Base-by-base conservation (phyloP, 352 stramenopile genomes). In the Pythium plurisporium region DNA sequence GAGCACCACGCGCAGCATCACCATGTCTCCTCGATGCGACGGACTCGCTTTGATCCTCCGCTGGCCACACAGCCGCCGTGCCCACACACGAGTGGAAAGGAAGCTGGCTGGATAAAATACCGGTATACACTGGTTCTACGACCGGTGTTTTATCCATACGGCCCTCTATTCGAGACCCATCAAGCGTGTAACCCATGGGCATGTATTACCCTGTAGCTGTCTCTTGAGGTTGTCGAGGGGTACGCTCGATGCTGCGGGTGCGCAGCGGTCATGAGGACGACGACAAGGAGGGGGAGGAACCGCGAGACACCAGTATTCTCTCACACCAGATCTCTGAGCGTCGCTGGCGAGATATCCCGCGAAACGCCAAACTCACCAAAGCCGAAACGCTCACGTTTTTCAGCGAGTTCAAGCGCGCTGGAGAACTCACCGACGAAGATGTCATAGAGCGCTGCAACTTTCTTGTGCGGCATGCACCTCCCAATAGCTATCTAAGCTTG, bases 391-490 rank as follows among this genome's bases (percentile, higher is more conserved):
- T 68, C 54, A 44, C 61, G 53, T 68, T 68, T 49, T 69, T 69
- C 55, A 65, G 55, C 62, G 62, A 69, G 48, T 69, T 69, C 55
- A 55, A 57, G 36, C 47, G 42, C 55, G 55, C 62, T 51, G 40
- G 62, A 57, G 62, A 64, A 19, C 62, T 65, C 48, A 36, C 54
- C 38, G 62, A 65, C 55, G 37, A 20, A 5, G 62, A 69, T 55
- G 62, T 57, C 55, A 69, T 69, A 43, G 62, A 69, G 45, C 62
- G 62, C 30, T 65, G 62, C 55, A 60, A 62, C 48, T 69, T 69
- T 36, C 62, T 65, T 49, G 42, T 59, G 60, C 60, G 60, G 46
- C 62, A 69, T 52, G 62, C 55, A 47, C 62, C 62, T 53, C 55
- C 62, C 36, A 40, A 52, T 53, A 29, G 55, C 55, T 65, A 69